Percentiles rank a stretch among this genome's conserved stretches.
These are phyloP conservation scores for Apostasia ramifera DNA, from an alignment of 106 monocot genomes.

Conservation along the genomic window DNA sequence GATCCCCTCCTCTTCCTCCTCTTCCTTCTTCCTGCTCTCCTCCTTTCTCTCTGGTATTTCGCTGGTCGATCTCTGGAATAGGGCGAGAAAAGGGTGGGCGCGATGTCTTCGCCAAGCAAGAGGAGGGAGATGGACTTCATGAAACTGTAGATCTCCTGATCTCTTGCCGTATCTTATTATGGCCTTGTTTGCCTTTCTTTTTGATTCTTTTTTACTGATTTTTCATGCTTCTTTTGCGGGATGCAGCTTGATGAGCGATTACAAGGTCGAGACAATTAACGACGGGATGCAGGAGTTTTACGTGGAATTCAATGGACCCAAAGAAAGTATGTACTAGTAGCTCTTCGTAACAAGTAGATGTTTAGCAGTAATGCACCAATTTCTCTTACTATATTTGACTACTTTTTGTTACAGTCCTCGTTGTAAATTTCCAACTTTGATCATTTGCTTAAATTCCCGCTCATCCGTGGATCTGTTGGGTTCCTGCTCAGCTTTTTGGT, in stretches of 20 bases:
- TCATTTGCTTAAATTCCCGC: too few species aligned
- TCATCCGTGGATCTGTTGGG: too few species aligned
- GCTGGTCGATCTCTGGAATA: background rate
- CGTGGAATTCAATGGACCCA: constrained; percentile 74
- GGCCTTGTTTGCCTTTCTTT: background rate
- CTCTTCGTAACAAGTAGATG: constrained; percentile 8
- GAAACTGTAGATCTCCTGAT: constrained; percentile 45
- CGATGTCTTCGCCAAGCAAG: constrained; percentile 80
- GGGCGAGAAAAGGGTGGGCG: background rate
- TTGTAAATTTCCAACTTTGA: too few species aligned
- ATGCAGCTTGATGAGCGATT: constrained; percentile 86
- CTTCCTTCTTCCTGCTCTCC: background rate
- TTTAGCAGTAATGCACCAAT: background rate
- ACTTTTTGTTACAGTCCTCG: too few species aligned
- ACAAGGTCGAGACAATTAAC: constrained; percentile 81
- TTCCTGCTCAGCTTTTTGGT: too few species aligned
- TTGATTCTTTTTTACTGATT: constrained; percentile 3
- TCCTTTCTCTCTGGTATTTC: background rate
- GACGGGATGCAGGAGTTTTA: constrained; percentile 87
- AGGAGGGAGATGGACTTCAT: constrained; percentile 81
- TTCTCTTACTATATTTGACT: too few species aligned
- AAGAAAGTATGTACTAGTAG: constrained; percentile 37
- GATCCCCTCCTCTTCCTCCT: background rate
- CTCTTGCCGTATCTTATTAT: background rate
- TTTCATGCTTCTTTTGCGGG: constrained; percentile 1